These are phyloP conservation scores for Pseudoperonospora humuli DNA, from an alignment of 352 stramenopile species.

Conservation along the genomic window DNA sequence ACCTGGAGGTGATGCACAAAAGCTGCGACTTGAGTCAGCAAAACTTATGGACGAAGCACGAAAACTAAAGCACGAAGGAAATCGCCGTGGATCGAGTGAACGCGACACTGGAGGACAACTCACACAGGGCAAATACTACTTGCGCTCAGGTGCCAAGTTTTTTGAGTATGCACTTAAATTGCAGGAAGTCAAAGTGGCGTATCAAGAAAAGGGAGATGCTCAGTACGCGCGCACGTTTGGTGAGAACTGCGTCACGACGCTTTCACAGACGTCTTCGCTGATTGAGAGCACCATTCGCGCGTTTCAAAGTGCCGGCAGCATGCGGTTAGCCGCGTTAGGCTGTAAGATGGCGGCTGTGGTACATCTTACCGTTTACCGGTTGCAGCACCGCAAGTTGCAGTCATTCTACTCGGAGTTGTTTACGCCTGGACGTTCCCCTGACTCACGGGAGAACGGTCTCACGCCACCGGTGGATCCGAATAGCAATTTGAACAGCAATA, in stretches of 20 bases:
- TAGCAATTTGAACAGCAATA: constrained; percentile 33
- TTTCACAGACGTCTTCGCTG: constrained; percentile 66
- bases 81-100: constrained; percentile 43
- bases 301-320: constrained; percentile 52
- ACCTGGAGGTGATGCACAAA: constrained; percentile 37
- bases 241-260: constrained; percentile 59
- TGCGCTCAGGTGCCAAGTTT: constrained; percentile 74
- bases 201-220: constrained; percentile 57
- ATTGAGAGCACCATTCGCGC: constrained; percentile 72
- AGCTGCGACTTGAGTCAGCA: constrained; percentile 38
- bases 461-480: constrained; percentile 58
- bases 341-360: constrained; percentile 81
- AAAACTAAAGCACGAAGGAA: constrained; percentile 77
- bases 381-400: constrained; percentile 77
- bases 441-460: constrained; percentile 57
- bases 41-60: constrained; percentile 61
- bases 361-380: constrained; percentile 68
- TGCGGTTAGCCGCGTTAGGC: constrained; percentile 59
- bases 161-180: constrained; percentile 77
- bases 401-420: constrained; percentile 76
- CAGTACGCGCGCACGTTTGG: constrained; percentile 51
- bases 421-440: constrained; percentile 65
- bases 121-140: constrained; percentile 65
- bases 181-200: constrained; percentile 73
- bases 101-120: constrained; percentile 34